phyloP scores from a whole-genome alignment of 108 stramenopile genomes.

The Conticribra weissflogii region DNA sequence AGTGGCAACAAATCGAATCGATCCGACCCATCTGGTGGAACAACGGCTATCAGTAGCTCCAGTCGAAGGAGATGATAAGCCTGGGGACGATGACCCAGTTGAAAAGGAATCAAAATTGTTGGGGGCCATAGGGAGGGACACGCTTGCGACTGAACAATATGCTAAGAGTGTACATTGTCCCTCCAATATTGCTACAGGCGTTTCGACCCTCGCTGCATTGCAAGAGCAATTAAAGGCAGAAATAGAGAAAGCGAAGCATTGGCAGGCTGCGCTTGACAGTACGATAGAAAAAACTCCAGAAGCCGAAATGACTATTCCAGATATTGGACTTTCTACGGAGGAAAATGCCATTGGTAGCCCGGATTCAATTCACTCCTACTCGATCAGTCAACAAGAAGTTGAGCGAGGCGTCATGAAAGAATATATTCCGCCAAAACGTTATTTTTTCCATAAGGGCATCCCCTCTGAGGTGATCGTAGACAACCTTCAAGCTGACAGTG shows the following conservation, averaged over 20 bases:
- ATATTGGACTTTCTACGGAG: not conserved
- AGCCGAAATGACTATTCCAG: not conserved
- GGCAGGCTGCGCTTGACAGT: constrained; percentile 14
- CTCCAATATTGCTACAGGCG: constrained; percentile 1
- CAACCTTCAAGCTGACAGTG: constrained; percentile 19
- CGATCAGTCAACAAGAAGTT: constrained; percentile 49
- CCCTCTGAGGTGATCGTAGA: constrained; percentile 30
- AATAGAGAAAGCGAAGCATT: constrained; percentile 26
- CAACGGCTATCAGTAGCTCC: too few relatives aligned
- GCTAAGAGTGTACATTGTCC: not conserved
- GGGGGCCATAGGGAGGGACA: too few relatives aligned
- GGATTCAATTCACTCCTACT: constrained; percentile 19
- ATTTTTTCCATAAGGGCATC: constrained; percentile 28
- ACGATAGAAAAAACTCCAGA: constrained; percentile 2
- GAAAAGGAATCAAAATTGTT: too few relatives aligned
- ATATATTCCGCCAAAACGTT: constrained; percentile 46
- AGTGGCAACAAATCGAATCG: too few relatives aligned
- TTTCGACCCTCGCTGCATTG: constrained; percentile 19
- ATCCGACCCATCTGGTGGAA: too few relatives aligned
- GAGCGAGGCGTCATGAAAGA: constrained; percentile 41
- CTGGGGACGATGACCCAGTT: too few relatives aligned
- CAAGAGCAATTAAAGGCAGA: constrained; percentile 29
- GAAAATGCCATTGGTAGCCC: constrained; percentile 8
- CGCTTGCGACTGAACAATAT: not conserved
- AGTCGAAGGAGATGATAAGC: too few relatives aligned